phyloP scores from a whole-genome alignment of 2,329 filamentous ascomycete species.

The Rhinocladiella mackenziei region DNA sequence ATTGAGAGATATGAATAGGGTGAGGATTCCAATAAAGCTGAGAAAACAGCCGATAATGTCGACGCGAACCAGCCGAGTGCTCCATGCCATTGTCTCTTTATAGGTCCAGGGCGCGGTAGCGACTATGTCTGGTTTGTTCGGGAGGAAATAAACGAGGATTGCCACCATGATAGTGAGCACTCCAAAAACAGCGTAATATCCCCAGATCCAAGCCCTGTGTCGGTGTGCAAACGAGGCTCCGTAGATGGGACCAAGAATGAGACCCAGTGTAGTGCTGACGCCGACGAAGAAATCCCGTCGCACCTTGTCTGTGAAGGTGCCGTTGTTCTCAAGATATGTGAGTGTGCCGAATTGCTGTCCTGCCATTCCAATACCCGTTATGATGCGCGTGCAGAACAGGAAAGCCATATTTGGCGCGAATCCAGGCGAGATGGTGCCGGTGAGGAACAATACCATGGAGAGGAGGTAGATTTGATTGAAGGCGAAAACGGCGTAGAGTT shows the following conservation, averaged over 20 bases:
- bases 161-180: constrained; percentile 6
- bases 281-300: constrained; percentile 21
- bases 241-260: constrained; percentile 20
- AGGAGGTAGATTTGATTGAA: constrained; percentile 17
- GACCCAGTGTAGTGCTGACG: constrained; percentile 14
- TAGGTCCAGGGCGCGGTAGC: constrained; percentile 6
- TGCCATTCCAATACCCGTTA: constrained; percentile 16
- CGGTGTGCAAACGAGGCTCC: constrained; percentile 16
- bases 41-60: constrained; percentile 13
- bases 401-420: constrained; percentile 15
- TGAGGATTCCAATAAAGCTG: constrained; percentile 17
- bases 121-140: constrained; percentile 7
- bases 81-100: constrained; percentile 1
- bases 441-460: constrained; percentile 12
- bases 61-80: constrained; percentile 4
- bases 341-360: constrained; percentile 20
- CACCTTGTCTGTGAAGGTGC: constrained; percentile 18
- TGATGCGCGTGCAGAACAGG: constrained; percentile 15
- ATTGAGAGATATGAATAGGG: constrained; percentile 20
- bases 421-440: constrained; percentile 13
- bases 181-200: constrained; percentile 14
- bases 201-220: constrained; percentile 13
- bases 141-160: constrained; percentile 14
- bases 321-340: constrained; percentile 16
- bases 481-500: constrained; percentile 18